Evolutionary conservation across 495 filamentous ascomycete species (phyloP).

Genomic region (Annulohypoxylon moriforme): DNA sequence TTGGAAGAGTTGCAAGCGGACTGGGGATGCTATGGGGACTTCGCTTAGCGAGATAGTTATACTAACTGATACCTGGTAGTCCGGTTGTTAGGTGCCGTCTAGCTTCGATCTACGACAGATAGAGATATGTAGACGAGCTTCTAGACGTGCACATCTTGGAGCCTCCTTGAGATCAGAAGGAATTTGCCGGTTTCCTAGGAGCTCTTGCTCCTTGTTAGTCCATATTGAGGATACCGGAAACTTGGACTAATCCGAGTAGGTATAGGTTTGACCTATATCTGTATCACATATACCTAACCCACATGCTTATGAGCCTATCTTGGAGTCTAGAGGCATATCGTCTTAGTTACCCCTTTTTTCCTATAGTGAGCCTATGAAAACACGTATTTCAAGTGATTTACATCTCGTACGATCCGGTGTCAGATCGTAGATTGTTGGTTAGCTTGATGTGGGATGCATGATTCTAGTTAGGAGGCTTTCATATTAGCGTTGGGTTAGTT

Average conservation of each 20-base stretch:
- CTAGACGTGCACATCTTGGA: background rate
- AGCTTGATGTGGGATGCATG: conserved; percentile 1
- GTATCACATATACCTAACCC: background rate
- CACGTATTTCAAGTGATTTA: conserved; percentile 6
- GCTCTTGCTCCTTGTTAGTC: background rate
- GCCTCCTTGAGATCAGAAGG: background rate
- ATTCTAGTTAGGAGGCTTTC: conserved; percentile 13
- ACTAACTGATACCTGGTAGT: too few relatives aligned
- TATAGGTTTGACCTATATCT: background rate
- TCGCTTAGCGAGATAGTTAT: background rate
- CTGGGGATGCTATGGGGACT: background rate
- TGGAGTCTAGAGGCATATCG: background rate
- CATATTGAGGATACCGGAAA: background rate
- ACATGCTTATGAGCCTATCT: background rate
- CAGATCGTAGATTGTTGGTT: background rate
- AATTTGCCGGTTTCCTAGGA: background rate
- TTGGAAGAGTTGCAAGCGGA: conserved; percentile 1
- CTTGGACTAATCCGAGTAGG: background rate
- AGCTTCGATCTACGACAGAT: conserved; percentile 3
- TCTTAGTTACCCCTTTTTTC: background rate
- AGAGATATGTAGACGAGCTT: background rate
- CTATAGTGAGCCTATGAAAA: background rate
- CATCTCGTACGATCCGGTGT: conserved; percentile 2
- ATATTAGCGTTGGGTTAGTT: background rate
- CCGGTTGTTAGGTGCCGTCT: background rate